Conservation (phyloP, 495 filamentous ascomycete genomes). For the Penicillium verhagenii region DNA sequence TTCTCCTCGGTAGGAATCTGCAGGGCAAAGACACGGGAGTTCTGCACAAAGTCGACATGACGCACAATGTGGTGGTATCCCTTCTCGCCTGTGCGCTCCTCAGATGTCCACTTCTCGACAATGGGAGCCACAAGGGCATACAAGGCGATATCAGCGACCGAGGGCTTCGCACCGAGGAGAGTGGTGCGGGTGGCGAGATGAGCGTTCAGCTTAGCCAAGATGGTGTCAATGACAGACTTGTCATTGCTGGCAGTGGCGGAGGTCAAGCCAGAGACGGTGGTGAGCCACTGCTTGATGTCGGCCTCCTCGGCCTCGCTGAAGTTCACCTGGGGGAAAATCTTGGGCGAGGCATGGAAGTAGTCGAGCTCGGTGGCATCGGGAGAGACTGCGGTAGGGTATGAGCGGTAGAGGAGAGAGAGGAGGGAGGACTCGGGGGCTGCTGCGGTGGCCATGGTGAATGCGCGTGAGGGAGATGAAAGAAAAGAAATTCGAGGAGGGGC, state of each 20-base stretch:
- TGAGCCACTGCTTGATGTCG: slow-evolving; percentile 86
- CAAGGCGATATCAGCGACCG: slow-evolving; percentile 81
- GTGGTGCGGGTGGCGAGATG: slow-evolving; percentile 89
- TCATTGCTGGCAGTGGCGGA: slow-evolving; percentile 56
- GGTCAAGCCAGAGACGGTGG: slow-evolving; percentile 67
- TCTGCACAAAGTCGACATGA: slow-evolving; percentile 92
- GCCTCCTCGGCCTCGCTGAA: slow-evolving; percentile 76
- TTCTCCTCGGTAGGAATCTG: slow-evolving; percentile 72
- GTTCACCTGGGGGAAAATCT: slow-evolving; percentile 64
- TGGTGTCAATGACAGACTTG: slow-evolving; percentile 45
- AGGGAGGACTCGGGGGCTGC: slow-evolving; percentile 51
- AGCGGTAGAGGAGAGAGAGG: slow-evolving; percentile 52
- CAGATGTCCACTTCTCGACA: slow-evolving; percentile 76
- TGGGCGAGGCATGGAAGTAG: slow-evolving; percentile 46
- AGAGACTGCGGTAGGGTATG: slow-evolving; percentile 50
- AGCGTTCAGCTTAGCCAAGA: slow-evolving; percentile 74
- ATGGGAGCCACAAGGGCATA: slow-evolving; percentile 78
- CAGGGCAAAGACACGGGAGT: slow-evolving; percentile 73
- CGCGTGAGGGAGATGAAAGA: slow-evolving; percentile 30
- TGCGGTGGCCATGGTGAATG: slow-evolving; percentile 50
- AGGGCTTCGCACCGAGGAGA: slow-evolving; percentile 85
- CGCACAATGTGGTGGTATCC: slow-evolving; percentile 92
- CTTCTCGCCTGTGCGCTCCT: slow-evolving; percentile 87
- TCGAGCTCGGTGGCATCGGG: slow-evolving; percentile 51
- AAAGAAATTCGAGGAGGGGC: slow-evolving; percentile 40